These are phyloP conservation scores for Termitomyces sp. DNA, from an alignment of 768 basidiomycete species.

Conservation along the genomic window DNA sequence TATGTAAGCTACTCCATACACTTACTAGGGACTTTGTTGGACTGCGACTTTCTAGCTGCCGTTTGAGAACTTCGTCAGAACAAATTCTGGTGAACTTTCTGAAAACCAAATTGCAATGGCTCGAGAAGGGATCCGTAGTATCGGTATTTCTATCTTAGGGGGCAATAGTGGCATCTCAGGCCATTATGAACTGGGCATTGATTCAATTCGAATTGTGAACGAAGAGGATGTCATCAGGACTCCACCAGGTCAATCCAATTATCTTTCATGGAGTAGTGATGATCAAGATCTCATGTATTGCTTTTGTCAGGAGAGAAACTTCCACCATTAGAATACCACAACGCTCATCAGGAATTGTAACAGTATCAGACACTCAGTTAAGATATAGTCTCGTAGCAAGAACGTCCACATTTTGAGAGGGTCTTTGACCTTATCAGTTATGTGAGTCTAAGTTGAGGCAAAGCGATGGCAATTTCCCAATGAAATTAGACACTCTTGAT, in stretches of 20 bases:
- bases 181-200: slow-evolving; percentile 77
- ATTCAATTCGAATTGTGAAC: slow-evolving; percentile 79
- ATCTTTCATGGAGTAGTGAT: background rate
- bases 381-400: background rate
- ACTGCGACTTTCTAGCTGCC: slow-evolving; percentile 57
- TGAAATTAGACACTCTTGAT: too few relatives aligned
- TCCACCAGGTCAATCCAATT: slow-evolving; percentile 18
- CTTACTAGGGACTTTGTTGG: background rate
- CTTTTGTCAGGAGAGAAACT: slow-evolving; percentile 7
- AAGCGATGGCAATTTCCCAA: background rate
- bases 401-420: background rate
- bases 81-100: slow-evolving; percentile 69
- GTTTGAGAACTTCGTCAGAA: slow-evolving; percentile 69
- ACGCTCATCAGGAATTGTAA: background rate
- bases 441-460: background rate
- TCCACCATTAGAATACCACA: slow-evolving; percentile 6
- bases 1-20: slow-evolving; percentile 48
- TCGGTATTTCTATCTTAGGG: slow-evolving; percentile 87
- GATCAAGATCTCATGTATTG: background rate
- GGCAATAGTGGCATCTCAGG: slow-evolving; percentile 76
- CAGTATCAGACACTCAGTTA: background rate
- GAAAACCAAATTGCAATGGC: slow-evolving; percentile 74
- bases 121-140: slow-evolving; percentile 67
- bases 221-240: slow-evolving; percentile 53
- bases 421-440: too few relatives aligned